Conservation (phyloP, 2,329 filamentous ascomycete genomes). For the Chalara sp. region DNA sequence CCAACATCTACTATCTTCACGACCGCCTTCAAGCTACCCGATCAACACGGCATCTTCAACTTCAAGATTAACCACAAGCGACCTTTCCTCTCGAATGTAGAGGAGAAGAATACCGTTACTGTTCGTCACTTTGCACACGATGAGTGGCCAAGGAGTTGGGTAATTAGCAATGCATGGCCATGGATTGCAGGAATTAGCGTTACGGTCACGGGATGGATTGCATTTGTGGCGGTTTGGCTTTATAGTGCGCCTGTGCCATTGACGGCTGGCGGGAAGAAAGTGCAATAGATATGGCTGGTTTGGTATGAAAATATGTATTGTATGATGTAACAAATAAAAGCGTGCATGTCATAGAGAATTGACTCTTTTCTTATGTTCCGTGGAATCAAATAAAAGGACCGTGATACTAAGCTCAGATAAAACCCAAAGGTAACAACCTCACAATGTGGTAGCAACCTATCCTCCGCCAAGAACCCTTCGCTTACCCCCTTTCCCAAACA, state of each 20-base stretch:
- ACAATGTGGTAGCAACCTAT: too few relatives aligned
- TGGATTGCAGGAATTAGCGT: constrained; percentile 86
- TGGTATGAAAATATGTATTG: constrained; percentile 7
- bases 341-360: constrained; percentile 11
- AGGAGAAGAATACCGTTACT: constrained; percentile 92
- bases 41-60: constrained; percentile 99
- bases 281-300: constrained; percentile 22
- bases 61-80: constrained; percentile 97
- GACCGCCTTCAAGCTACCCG: constrained; percentile 73
- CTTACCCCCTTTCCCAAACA: too few relatives aligned
- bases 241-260: constrained; percentile 54
- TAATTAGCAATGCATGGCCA: constrained; percentile 86
- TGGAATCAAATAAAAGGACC: too few relatives aligned
- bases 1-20: constrained; percentile 67
- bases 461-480: too few relatives aligned
- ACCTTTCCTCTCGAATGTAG: constrained; percentile 79
- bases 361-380: too few relatives aligned
- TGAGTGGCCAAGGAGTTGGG: constrained; percentile 88
- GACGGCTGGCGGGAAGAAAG: constrained; percentile 32
- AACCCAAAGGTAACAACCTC: too few relatives aligned
- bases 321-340: constrained; percentile 22
- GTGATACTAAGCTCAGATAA: too few relatives aligned
- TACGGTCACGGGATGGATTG: constrained; percentile 77
- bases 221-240: constrained; percentile 83
- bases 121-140: constrained; percentile 96